A percentile compares a stretch with the other conserved stretches of the same genome.
Evolutionary conservation across 306 rosid species (phyloP).

Genomic region (Urtica urens): DNA sequence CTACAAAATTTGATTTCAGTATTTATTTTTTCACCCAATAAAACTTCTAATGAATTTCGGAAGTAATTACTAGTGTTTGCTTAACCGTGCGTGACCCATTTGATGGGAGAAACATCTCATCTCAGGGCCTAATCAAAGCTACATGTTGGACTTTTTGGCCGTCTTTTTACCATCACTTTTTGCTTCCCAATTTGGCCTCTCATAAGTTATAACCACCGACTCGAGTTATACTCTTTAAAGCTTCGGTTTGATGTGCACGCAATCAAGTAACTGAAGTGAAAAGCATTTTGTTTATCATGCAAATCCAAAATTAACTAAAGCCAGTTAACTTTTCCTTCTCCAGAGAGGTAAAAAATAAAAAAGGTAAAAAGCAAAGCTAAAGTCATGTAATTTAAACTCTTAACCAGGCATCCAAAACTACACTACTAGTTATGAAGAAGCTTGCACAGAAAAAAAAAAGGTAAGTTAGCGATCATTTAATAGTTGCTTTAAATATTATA

Average conservation of each 20-base stretch:
- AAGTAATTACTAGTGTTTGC: constrained; percentile 5
- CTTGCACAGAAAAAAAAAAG: too few relatives aligned
- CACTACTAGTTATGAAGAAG: too few relatives aligned
- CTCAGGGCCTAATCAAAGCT: constrained; percentile 6
- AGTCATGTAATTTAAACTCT: too few relatives aligned
- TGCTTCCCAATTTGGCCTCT: neutral
- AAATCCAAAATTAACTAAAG: too few relatives aligned
- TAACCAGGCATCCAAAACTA: too few relatives aligned
- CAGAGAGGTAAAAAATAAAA: too few relatives aligned
- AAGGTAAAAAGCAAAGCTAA: too few relatives aligned
- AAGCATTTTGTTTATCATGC: too few relatives aligned
- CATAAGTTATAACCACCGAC: neutral
- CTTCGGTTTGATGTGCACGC: neutral
- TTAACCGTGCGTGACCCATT: constrained; percentile 6
- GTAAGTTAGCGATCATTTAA: too few relatives aligned
- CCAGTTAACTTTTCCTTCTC: too few relatives aligned
- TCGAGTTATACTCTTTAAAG: neutral
- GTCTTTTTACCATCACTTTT: neutral
- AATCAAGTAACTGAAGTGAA: neutral
- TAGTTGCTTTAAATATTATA: too few relatives aligned
- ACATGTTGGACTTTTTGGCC: constrained; percentile 1
- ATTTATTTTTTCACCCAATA: neutral
- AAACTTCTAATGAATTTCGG: neutral
- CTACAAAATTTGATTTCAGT: neutral
- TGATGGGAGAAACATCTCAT: constrained; percentile 4